phyloP scores from a whole-genome alignment of 2,329 filamentous ascomycete species.

The Didymella exigua region DNA sequence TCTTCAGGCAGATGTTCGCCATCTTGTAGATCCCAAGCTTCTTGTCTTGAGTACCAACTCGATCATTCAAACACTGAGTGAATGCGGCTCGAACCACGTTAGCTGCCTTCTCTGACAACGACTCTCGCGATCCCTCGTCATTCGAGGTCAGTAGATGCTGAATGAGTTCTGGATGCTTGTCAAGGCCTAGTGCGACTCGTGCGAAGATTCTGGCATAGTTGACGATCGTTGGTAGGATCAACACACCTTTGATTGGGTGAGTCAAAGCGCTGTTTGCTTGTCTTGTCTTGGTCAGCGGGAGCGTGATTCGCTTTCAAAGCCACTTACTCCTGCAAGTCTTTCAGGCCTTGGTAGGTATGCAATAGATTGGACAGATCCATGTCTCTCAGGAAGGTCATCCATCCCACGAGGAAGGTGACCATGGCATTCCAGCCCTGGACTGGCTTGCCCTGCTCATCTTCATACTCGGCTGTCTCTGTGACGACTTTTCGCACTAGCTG shows the following conservation, averaged over 20 bases:
- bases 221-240: constrained; percentile 83
- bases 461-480: constrained; percentile 56
- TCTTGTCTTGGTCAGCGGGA: constrained; percentile 43
- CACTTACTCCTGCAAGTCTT: constrained; percentile 73
- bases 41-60: constrained; percentile 66
- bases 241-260: constrained; percentile 76
- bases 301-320: not conserved
- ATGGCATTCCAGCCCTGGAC: constrained; percentile 75
- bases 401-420: constrained; percentile 78
- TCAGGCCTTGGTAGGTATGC: constrained; percentile 75
- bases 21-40: constrained; percentile 89
- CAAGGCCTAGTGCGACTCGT: constrained; percentile 81
- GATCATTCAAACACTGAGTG: constrained; percentile 84
- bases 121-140: constrained; percentile 71
- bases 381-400: constrained; percentile 80
- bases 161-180: constrained; percentile 78
- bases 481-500: constrained; percentile 31
- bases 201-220: constrained; percentile 80
- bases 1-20: constrained; percentile 86
- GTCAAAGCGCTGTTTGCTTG: constrained; percentile 82
- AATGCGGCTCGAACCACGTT: constrained; percentile 91
- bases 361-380: constrained; percentile 77
- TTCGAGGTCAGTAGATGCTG: constrained; percentile 64
- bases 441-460: constrained; percentile 62
- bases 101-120: constrained; percentile 83